These are phyloP conservation scores for Cladosporium sp. DNA, from an alignment of 2,329 filamentous ascomycete genomes.

Conservation along the genomic window DNA sequence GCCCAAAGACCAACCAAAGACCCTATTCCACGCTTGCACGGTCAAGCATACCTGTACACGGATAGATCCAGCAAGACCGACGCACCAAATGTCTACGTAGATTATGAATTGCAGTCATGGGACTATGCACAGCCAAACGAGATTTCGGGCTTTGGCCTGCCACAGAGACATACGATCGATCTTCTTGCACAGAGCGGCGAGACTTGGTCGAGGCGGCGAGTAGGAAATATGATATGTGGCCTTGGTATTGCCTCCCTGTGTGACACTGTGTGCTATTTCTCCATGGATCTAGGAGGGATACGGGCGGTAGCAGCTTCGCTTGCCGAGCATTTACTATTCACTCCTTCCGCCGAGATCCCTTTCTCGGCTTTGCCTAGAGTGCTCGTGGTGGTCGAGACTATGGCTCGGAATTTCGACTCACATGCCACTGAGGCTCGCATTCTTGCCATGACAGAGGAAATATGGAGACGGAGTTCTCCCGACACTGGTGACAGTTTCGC, in stretches of 20 bases:
- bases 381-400: slow-evolving; percentile 25
- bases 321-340: slow-evolving; percentile 16
- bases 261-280: slow-evolving; percentile 27
- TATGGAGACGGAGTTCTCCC: slow-evolving; percentile 1
- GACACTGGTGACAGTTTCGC: not conserved
- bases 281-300: slow-evolving; percentile 24
- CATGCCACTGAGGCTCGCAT: slow-evolving; percentile 15
- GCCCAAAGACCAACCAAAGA: not conserved
- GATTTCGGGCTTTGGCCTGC: not conserved
- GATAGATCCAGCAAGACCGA: not conserved
- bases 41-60: slow-evolving; percentile 1
- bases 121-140: slow-evolving; percentile 2
- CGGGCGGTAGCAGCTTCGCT: slow-evolving; percentile 22
- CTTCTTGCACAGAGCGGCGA: slow-evolving; percentile 6
- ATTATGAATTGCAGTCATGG: slow-evolving; percentile 1
- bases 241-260: slow-evolving; percentile 22
- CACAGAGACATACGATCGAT: slow-evolving; percentile 27
- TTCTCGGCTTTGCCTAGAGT: slow-evolving; percentile 18
- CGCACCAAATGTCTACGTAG: not conserved
- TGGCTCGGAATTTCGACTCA: slow-evolving; percentile 19
- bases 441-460: slow-evolving; percentile 1
- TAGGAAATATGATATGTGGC: slow-evolving; percentile 17
- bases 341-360: slow-evolving; percentile 15
- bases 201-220: slow-evolving; percentile 6
- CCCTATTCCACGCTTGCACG: slow-evolving; percentile 2